Percentiles rank a stretch among this genome's conserved stretches.
These are phyloP conservation scores for Hericium alpestre DNA, from an alignment of 768 basidiomycete genomes.

Conservation along the genomic window DNA sequence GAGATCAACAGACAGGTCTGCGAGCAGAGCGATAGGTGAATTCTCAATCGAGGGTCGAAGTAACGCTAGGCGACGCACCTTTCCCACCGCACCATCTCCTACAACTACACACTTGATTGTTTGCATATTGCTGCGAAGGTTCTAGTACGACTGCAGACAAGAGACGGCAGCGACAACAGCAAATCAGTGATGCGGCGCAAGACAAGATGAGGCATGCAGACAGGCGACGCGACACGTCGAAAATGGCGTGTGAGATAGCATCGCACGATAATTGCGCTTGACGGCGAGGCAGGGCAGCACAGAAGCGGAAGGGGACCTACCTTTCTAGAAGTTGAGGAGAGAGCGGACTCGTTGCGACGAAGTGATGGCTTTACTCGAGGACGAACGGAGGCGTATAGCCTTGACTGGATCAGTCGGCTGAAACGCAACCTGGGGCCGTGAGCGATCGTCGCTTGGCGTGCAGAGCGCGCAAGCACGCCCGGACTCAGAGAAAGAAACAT, in stretches of 20 bases:
- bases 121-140: slow-evolving; percentile 49
- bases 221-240: slow-evolving; percentile 1
- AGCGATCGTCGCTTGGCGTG: neutral
- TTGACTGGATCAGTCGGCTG: slow-evolving; percentile 5
- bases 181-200: slow-evolving; percentile 4
- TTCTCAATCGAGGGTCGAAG: neutral
- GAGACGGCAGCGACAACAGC: neutral
- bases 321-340: slow-evolving; percentile 4
- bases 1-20: slow-evolving; percentile 96
- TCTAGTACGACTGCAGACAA: neutral
- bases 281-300: neutral
- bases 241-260: neutral
- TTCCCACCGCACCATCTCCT: slow-evolving; percentile 96
- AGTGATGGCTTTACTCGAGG: slow-evolving; percentile 4
- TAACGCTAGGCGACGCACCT: slow-evolving; percentile 45
- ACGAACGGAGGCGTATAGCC: slow-evolving; percentile 4
- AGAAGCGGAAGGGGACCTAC: slow-evolving; percentile 2
- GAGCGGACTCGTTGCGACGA: slow-evolving; percentile 8
- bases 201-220: slow-evolving; percentile 4
- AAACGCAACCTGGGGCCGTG: neutral
- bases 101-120: slow-evolving; percentile 98
- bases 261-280: neutral
- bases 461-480: neutral
- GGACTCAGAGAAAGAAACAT: neutral
- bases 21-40: neutral